These are phyloP conservation scores for Hamigera avellanea DNA, from an alignment of 495 filamentous ascomycete species.

Conservation along the genomic window DNA sequence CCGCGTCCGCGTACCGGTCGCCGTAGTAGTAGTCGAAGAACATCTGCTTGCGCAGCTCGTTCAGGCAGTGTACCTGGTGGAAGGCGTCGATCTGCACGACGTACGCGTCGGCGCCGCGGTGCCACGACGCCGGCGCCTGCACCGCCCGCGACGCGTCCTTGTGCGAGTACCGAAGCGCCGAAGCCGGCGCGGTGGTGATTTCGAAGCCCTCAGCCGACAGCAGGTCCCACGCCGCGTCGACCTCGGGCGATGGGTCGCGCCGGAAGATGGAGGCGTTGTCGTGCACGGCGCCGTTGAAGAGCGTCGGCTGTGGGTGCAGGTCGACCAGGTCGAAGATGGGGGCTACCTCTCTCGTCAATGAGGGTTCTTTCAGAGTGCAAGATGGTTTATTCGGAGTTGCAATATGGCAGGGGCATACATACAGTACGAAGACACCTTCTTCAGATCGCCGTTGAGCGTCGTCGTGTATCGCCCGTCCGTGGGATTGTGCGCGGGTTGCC, in stretches of 20 bases:
- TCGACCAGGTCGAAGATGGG: too few relatives aligned
- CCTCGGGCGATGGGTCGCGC: neutral
- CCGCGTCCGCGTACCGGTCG: neutral
- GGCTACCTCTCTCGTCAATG: too few relatives aligned
- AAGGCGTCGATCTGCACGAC: constrained; percentile 22
- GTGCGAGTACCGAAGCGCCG: neutral
- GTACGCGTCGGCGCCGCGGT: constrained; percentile 23
- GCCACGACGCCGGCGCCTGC: constrained; percentile 11
- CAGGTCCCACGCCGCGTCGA: constrained; percentile 16
- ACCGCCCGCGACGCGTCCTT: neutral
- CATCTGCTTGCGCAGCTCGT: constrained; percentile 13
- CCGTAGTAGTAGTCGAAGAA: constrained; percentile 19
- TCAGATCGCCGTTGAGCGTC: too few relatives aligned
- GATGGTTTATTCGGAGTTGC: too few relatives aligned
- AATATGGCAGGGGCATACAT: too few relatives aligned
- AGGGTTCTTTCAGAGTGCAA: too few relatives aligned
- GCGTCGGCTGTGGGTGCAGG: too few relatives aligned
- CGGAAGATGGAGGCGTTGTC: neutral
- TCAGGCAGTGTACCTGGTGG: constrained; percentile 24
- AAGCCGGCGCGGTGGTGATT: neutral
- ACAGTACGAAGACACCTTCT: too few relatives aligned
- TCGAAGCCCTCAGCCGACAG: neutral
- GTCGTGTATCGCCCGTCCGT: too few relatives aligned
- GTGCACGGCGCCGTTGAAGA: too few relatives aligned
- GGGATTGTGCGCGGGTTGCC: too few relatives aligned